Base-by-base conservation (phyloP, 2,329 filamentous ascomycete genomes). In the Aspergillus hortae region DNA sequence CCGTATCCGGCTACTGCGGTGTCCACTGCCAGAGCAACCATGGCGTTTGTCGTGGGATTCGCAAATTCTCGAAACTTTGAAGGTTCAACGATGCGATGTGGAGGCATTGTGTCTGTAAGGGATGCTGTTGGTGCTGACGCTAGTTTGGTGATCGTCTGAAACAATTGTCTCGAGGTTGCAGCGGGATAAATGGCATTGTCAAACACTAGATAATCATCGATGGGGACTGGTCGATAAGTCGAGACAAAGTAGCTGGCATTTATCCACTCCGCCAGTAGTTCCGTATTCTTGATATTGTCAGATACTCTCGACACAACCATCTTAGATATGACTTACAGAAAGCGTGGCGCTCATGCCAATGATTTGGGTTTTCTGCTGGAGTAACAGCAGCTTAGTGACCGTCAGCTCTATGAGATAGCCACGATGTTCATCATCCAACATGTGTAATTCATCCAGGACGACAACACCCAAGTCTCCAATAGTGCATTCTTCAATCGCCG, bases 291-390 rank as follows among this genome's bases (percentile, higher is more conserved):
- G 9, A 12, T 2, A n/a, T 30, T 45, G 54, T 63, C 44, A 63
- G 56, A 48, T n/a, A 17, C 21, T 3, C 44, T 10, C 30, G 17
- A 32, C 11, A 12, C 17, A 19, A 10, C 1, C 27, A 11, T 9
- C 17, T 33, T 21, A 4, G 48, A 11, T 23, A 48, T 23, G 4
- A 17, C 41, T 6, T 72, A 88, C 86, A 49, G 85, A 84, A 44
- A 92, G 74, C 0, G 88, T 91, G 4, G 88, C 88, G 61, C 88
- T 91, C 88, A 92, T 91, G 58, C 86, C 88, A 52, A 90, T 74
- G 17, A 91, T 84, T 63, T 91, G 88, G 15, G 89, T 77, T 21
- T 77, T 71, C 52, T 88, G 82, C 23, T 82, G 84, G 19, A 91
- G 70, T 51, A 84, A 80, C n/a, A 90, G 71, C 27, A 91, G 64